Base-by-base conservation (phyloP, 345 rosid species). In the Bruguiera sexangula region DNA sequence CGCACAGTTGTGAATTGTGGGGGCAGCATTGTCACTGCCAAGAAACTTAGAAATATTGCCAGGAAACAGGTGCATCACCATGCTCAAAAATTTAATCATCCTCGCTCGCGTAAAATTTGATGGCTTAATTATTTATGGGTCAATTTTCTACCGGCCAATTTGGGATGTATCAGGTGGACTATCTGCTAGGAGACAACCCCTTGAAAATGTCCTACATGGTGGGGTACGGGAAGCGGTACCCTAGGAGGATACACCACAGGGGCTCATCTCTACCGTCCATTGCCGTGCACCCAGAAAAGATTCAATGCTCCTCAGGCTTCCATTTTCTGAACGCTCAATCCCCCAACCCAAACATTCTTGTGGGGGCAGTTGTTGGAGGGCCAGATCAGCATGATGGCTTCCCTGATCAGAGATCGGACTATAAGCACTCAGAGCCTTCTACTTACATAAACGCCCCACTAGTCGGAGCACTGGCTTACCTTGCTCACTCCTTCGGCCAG, bases 401-500 rank as follows among this genome's bases (percentile, higher is more conserved):
- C 74, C 78, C 74, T n/a, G 78, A 75, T 37, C 3, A 59, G 50
- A 69, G 78, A 62, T 65, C 78, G 20, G 74, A 75, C 58, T 75
- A 75, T 4, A 67, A 65, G 70, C 74, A 75, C 46, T 75, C 78
- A 6, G 78, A 75, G 56, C 78, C 78, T 24, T 69, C 78, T 22
- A 75, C 78, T 34, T 75, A 75, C 59, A 69, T 69, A 3, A 75
- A 75, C 46, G 66, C 78, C 3, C 78, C 78, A 5, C 65, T 75
- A 0, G 78, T 69, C 1, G 78, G 78, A 37, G 56, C 78, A 5
- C 26, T 67, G 73, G 46, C 72, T 22, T 67, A 60, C 62, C 82
- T 82, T 73, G 96, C 98, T 55, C 96, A 89, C 81, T 81, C 98
- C 1, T 93, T 79, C 30, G 93, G 92, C 62, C 98, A 93, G 83